Evolutionary conservation across 23 red algal species (phyloP).

Genomic region (Cyanidium caldarium): DNA sequence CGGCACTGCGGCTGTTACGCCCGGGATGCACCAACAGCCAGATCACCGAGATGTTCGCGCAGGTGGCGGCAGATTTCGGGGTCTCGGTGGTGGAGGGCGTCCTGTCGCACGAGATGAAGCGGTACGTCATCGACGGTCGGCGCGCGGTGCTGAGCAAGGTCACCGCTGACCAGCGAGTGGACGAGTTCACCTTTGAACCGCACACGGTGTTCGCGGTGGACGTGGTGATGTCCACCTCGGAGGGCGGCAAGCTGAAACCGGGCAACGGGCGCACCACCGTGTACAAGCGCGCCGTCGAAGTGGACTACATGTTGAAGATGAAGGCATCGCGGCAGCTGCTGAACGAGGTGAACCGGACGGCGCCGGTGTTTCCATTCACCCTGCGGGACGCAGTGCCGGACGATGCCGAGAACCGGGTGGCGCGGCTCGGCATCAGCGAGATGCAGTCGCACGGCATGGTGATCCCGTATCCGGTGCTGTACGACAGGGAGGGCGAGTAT

Average conservation of each 20-base stretch:
- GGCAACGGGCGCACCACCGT: constrained; percentile 38
- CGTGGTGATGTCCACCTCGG: constrained; percentile 88
- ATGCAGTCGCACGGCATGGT: constrained; percentile 76
- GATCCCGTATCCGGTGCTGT: constrained; percentile 83
- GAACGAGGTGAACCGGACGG: constrained; percentile 61
- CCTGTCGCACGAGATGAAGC: constrained; percentile 80
- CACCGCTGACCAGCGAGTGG: constrained; percentile 56
- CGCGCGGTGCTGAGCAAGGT: constrained; percentile 76
- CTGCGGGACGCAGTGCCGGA: constrained; percentile 53
- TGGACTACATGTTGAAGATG: constrained; percentile 94
- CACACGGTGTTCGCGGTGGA: constrained; percentile 85
- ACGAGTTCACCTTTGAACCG: constrained; percentile 56
- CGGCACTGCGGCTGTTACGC: constrained; percentile 60
- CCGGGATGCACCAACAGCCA: constrained; percentile 71
- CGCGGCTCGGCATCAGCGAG: constrained; percentile 76
- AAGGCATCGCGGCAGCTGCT: constrained; percentile 64
- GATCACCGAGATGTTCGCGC: constrained; percentile 56
- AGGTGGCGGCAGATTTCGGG: constrained; percentile 50
- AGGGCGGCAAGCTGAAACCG: constrained; percentile 62
- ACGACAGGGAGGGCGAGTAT: constrained; percentile 83
- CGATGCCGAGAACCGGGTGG: constrained; percentile 28
- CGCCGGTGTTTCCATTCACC: constrained; percentile 71
- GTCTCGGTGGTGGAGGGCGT: constrained; percentile 63
- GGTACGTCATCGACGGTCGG: constrained; percentile 77
- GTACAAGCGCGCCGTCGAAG: constrained; percentile 75